Evolutionary conservation across 1,139 yeast species (phyloP), one percentile per base, ranked within the genome.

Genomic region (Magnusiomyces paraingens): DNA sequence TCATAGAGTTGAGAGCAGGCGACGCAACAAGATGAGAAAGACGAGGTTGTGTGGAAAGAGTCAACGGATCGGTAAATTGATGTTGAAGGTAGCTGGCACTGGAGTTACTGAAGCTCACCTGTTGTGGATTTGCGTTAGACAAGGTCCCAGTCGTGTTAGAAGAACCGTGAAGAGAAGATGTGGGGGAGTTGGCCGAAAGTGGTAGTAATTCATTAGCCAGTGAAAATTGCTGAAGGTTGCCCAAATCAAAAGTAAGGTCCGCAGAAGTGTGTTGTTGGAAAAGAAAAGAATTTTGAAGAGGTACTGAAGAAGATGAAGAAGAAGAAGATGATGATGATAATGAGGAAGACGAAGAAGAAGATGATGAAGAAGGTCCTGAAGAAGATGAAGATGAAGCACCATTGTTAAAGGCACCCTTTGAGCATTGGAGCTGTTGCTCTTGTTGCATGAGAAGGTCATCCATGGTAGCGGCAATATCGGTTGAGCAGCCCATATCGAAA

Each of bases 401-500:
- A 64, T 44, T 67, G 67, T 55, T 26, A 8, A 26, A 26, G 8
- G 67, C 67, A 55, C 73, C 73, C 3, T 66, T 66, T 12, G 73
- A 44, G 67, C 15, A 60, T 56, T 70, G 73, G 22, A 70, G 63
- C 55, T 64, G 67, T 58, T 65, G 64, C 59, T 71, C 73, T 59
- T 71, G 73, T 58, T 69, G 71, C 70, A 70, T 68, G 53, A 68
- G 60, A 56, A 71, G 61, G 57, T 72, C 75, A 57, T 70, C 75
- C 22, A 69, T 73, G 4, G 72, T 63, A 5, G 70, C 72, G 8
- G 73, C 70, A 54, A 72, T 68, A 56, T 73, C 74, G 38, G 75
- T 71, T 47, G 73, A 63, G 51, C 73, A 63, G 49, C 76, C 77
- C 62, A 73, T 66, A 55, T 73, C 77, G 55, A 73, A 69, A 62